A percentile compares a stretch with the other conserved stretches of the same genome.
Evolutionary conservation across 192 early-diverging fungal species (phyloP).

Genomic region (Obelidium mucronatum): DNA sequence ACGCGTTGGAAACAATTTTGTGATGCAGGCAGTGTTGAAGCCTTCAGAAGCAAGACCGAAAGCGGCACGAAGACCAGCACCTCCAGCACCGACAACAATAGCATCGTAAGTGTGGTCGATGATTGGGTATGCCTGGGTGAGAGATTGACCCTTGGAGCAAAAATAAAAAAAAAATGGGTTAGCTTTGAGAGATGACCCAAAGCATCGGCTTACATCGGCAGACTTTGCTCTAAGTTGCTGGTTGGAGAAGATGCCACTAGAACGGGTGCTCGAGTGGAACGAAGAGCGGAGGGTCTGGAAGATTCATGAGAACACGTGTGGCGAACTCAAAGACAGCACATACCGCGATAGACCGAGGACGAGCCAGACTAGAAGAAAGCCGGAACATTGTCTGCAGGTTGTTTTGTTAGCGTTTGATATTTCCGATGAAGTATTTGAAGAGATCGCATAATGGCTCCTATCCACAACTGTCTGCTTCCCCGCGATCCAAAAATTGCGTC

Average conservation of each 20-base stretch:
- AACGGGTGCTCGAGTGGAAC: constrained; percentile 32
- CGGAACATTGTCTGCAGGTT: constrained; percentile 29
- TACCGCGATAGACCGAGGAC: background rate
- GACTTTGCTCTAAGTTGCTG: constrained; percentile 17
- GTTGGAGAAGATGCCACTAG: constrained; percentile 2
- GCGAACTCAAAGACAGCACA: background rate
- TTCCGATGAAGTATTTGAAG: no score
- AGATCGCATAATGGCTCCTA: no score
- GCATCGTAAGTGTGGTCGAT: constrained; percentile 99
- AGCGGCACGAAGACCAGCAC: constrained; percentile 96
- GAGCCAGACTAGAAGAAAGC: background rate
- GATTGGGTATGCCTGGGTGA: constrained; percentile 76
- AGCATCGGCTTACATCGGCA: background rate
- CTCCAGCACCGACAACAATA: constrained; percentile 97
- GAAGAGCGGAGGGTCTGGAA: constrained; percentile 29
- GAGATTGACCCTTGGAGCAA: background rate
- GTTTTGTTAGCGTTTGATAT: no score
- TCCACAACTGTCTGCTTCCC: no score
- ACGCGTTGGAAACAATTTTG: constrained; percentile 98
- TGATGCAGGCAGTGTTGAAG: constrained; percentile 97
- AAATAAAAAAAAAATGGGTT: background rate
- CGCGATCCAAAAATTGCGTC: no score
- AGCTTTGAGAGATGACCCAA: background rate
- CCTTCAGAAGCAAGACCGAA: constrained; percentile 88
- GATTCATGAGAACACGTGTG: background rate